A percentile compares a stretch with the other conserved stretches of the same genome.
phyloP scores from a whole-genome alignment of 78 protist species.

The Planoprotostelium fungivorum region DNA sequence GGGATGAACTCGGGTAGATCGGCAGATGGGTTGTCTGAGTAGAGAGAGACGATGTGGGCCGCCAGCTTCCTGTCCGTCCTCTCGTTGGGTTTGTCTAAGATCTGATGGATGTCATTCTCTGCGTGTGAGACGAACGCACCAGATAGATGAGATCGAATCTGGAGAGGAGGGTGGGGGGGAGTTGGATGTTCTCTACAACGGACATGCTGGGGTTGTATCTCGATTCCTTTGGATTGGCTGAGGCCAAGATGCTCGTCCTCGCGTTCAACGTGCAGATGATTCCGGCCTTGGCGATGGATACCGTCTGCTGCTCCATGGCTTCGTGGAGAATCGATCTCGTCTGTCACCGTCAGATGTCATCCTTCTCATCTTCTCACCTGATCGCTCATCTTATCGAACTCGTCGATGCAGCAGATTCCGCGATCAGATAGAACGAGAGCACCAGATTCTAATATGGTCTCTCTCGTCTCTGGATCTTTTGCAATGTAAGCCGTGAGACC shows the following conservation, averaged over 20 bases:
- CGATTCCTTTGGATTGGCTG: slow-evolving; percentile 97
- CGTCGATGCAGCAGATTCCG: slow-evolving; percentile 99
- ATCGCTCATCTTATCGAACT: slow-evolving; percentile 99
- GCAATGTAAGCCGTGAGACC: slow-evolving; percentile 99
- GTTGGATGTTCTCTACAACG: slow-evolving; percentile 94
- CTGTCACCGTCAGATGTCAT: not conserved
- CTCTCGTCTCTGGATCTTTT: slow-evolving; percentile 93
- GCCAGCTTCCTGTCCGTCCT: slow-evolving; percentile 86
- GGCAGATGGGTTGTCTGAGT: slow-evolving; percentile 21
- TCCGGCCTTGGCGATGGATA: slow-evolving; percentile 99
- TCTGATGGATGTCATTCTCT: not conserved
- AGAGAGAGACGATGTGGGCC: slow-evolving; percentile 83
- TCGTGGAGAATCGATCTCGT: slow-evolving; percentile 98
- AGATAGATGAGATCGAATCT: slow-evolving; percentile 65
- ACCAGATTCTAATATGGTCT: slow-evolving; percentile 93
- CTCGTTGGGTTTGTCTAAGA: slow-evolving; percentile 86
- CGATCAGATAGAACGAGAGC: slow-evolving; percentile 90
- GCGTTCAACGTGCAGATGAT: slow-evolving; percentile 96
- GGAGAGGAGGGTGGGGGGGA: slow-evolving; percentile 95
- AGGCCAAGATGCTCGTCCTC: slow-evolving; percentile 96
- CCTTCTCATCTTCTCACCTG: not conserved
- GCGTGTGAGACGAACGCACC: not conserved
- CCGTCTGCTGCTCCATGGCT: slow-evolving; percentile 99
- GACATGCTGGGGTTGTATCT: slow-evolving; percentile 84
- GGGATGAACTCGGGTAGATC: slow-evolving; percentile 11